phyloP scores from a whole-genome alignment of 2,329 filamentous ascomycete species.

The Cyanodermella asteris region DNA sequence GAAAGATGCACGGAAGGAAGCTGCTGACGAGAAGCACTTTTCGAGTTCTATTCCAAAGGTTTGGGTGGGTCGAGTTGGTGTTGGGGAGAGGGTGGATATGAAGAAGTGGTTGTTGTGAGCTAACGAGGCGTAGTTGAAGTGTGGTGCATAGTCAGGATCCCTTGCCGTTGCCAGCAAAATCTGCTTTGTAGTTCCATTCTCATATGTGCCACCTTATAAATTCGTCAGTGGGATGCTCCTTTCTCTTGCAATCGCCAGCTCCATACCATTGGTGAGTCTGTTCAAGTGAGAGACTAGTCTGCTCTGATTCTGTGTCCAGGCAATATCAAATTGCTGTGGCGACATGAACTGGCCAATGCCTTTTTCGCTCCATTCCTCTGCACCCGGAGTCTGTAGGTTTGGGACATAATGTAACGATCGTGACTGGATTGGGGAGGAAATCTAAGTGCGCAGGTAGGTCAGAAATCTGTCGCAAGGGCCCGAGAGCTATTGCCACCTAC shows the following conservation, averaged over 20 bases:
- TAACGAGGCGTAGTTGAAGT: conserved; percentile 96
- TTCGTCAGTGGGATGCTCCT: background rate
- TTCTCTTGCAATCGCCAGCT: too few relatives aligned
- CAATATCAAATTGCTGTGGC: conserved; percentile 44
- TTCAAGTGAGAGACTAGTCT: conserved; percentile 59
- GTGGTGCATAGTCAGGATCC: conserved; percentile 50
- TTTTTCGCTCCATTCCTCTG: conserved; percentile 19
- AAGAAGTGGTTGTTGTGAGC: conserved; percentile 63
- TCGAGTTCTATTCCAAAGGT: conserved; percentile 39
- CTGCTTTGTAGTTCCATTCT: conserved; percentile 38
- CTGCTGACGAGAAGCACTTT: conserved; percentile 56
- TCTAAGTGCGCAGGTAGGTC: too few relatives aligned
- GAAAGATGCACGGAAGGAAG: conserved; percentile 63
- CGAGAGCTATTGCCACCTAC: too few relatives aligned
- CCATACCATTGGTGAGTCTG: conserved; percentile 46
- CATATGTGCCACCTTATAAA: conserved; percentile 19
- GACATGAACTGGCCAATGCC: conserved; percentile 54
- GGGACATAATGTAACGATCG: conserved; percentile 23
- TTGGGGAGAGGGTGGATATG: conserved; percentile 24
- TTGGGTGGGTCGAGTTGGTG: conserved; percentile 29
- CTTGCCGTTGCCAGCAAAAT: conserved; percentile 58
- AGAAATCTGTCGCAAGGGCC: too few relatives aligned
- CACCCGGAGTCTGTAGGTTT: too few relatives aligned
- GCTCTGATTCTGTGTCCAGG: conserved; percentile 67
- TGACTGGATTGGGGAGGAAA: conserved; percentile 5